Base-by-base conservation (phyloP, 164 flowering plant genomes). In the Chloranthus sessilifolius region DNA sequence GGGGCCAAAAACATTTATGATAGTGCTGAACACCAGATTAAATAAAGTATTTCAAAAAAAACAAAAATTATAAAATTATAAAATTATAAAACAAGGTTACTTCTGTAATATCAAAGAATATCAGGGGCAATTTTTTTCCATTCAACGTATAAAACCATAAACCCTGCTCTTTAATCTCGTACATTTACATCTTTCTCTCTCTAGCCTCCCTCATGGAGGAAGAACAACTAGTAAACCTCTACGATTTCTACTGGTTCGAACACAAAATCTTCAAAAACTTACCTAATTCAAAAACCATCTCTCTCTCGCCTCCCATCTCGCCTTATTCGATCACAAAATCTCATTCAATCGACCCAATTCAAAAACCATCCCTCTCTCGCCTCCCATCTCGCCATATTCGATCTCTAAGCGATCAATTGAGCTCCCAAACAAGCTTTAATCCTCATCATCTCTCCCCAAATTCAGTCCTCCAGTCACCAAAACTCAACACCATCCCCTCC, bases 401-500 rank as follows among this genome's bases (percentile, higher is more conserved):
- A 56, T 71, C 71, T 16, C 55, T 27, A 53, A 69, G 78, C 39
- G 71, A 69, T 33, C 57, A 69, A 4, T 0, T 52, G 31, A 58
- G 56, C 62, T 52, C 38, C 14, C 36, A 42, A 40, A 14, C 55
- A 28, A 64, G 52, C 62, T 69, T 33, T 12, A 34, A 34, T 34
- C 3, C 28, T 22, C 33, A 17, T 12, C 22, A 55, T 50, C 28
- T 37, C 27, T 74, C 75, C 12, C 73, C 81, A 5, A 53, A 61
- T 10, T 70, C 76, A 1, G 67, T 53, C 16, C 68, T 61, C 25
- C 28, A 2, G 27, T 7, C 29, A 9, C 68, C 63, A 7, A 64
- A 71, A 50, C 79, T 78, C 16, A 46, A 58, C 9, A 58, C 73
- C 0, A 61, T 78, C 4, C 53, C 57, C 16, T 80, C 86, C 1